Base-by-base conservation (phyloP, 2,329 filamentous ascomycete species). In the Neoascochyta sp. region DNA sequence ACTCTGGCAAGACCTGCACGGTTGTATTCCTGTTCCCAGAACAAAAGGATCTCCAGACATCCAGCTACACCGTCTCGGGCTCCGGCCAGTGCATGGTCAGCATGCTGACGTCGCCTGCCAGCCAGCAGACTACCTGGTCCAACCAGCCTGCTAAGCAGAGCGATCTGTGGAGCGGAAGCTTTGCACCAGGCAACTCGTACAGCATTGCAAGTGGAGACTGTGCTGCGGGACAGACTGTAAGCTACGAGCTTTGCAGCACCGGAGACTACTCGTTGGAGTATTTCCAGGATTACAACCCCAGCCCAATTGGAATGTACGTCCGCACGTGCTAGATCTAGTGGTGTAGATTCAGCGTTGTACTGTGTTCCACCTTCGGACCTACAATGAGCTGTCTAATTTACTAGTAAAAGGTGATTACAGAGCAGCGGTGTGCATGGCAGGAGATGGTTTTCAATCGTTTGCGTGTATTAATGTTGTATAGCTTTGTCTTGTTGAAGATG, bases 21-120 rank as follows among this genome's bases (percentile, higher is more conserved):
- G 65, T 84, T 7, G 65, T 79, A 34, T 85, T 85, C 72, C 66
- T 82, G 24, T 75, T 83, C 62, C 81, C 81, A 8, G 45, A 65
- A 28, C 59, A 75, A 39, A 48, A 66, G 10, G 60, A 79, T 18
- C 72, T 82, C n/a, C 61, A 76, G 59, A 80, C 77, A 2, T 79
- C 78, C 0, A 66, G 68, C 8, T 81, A 67, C 60, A 71, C 63
- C 12, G 75, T 73, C 50, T 73, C 65, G 15, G 70, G 77, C 14
- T 62, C 68, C 11, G 78, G 78, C 22, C 62, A 62, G 24, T 60
- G 81, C 32, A 63, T 71, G 39, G 74, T 82, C 52, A 61, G 63
- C n/a, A 55, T 62, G 45, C 68, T 83, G 16, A 54, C 59, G 27
- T 50, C 47, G 2, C 52, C 67, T 21, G 78, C 73, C 5, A 69